A percentile compares a stretch with the other conserved stretches of the same genome.
phyloP scores from a whole-genome alignment of 345 rosid genomes.

The Gossypium thurberi region DNA sequence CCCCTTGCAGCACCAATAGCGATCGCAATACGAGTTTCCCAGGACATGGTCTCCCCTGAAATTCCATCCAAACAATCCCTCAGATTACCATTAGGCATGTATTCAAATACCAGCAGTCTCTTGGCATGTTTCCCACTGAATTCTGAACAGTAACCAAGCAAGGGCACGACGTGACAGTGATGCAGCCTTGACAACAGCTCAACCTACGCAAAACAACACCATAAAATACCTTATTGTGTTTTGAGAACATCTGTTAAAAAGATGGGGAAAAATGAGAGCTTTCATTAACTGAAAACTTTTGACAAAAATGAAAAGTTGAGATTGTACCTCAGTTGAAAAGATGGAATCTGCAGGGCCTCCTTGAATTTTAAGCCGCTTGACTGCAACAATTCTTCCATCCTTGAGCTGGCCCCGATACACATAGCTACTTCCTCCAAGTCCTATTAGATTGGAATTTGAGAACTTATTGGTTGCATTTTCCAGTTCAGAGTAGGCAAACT shows the following conservation, averaged over 20 bases:
- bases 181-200: constrained; percentile 79
- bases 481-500: constrained; percentile 63
- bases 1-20: constrained; percentile 98
- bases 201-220: constrained; percentile 43
- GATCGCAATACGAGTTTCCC: constrained; percentile 76
- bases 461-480: constrained; percentile 74
- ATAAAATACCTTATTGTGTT: constrained; percentile 5
- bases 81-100: constrained; percentile 69
- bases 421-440: constrained; percentile 84
- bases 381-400: constrained; percentile 76
- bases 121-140: constrained; percentile 68
- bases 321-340: constrained; percentile 68
- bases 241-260: neutral
- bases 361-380: constrained; percentile 65
- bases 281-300: neutral
- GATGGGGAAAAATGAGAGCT: neutral
- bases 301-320: neutral
- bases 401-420: constrained; percentile 81
- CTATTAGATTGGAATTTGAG: constrained; percentile 62
- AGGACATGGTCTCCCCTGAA: constrained; percentile 55
- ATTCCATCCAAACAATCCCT: constrained; percentile 78
- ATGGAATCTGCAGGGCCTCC: constrained; percentile 49
- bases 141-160: constrained; percentile 84
- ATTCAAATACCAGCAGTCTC: constrained; percentile 84
- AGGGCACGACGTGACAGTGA: constrained; percentile 91